Evolutionary conservation across 129 eudicot species (phyloP).

Genomic region (Cynara cardunculus): DNA sequence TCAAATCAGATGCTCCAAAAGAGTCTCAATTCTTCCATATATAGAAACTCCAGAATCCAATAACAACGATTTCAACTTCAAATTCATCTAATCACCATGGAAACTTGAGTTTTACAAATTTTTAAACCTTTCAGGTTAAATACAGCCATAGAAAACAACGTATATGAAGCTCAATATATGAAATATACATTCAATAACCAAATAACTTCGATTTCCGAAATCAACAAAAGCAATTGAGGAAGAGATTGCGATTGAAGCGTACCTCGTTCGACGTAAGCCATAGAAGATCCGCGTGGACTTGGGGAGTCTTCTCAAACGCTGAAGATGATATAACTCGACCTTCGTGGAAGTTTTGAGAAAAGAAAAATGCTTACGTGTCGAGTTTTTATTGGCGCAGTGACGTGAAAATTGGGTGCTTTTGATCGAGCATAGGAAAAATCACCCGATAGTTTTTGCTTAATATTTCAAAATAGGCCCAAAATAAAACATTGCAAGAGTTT

Average conservation of each 20-base stretch:
- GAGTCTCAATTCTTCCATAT: neutral
- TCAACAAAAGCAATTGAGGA: neutral
- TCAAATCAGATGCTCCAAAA: slow-evolving; percentile 1
- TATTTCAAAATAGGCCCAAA: neutral
- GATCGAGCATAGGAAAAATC: neutral
- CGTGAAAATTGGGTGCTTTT: slow-evolving; percentile 2
- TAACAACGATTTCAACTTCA: neutral
- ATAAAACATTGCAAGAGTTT: neutral
- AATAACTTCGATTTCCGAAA: neutral
- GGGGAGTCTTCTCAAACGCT: neutral
- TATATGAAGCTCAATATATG: neutral
- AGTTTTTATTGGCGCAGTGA: slow-evolving; percentile 5
- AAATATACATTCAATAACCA: neutral
- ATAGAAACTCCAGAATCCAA: neutral
- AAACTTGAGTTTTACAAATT: neutral
- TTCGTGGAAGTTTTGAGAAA: neutral
- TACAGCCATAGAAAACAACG: neutral
- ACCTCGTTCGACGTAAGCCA: slow-evolving; percentile 37
- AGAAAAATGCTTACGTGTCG: neutral
- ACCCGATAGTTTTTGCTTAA: neutral
- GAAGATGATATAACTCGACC: neutral
- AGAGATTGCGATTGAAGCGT: neutral
- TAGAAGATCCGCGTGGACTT: slow-evolving; percentile 19
- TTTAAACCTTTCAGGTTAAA: neutral
- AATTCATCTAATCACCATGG: neutral